Base-by-base conservation (phyloP, 208 protist species). In the Trypanosoma rangeli region DNA sequence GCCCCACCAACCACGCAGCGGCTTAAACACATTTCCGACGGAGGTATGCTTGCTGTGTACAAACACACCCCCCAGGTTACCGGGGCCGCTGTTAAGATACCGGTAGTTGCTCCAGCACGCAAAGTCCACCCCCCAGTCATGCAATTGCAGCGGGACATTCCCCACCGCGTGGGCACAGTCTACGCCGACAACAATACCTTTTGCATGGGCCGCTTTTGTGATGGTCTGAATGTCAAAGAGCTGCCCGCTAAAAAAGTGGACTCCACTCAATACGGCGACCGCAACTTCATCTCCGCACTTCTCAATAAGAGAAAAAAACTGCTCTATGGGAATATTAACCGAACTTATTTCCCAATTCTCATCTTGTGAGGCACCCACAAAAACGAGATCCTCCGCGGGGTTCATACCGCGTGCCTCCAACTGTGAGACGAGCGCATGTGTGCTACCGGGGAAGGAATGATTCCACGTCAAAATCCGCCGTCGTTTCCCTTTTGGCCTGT, bases 91-190 rank as follows among this genome's bases (percentile, higher is more conserved):
- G 83, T 97, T 98, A n/a, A 98, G 77, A 82, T 98, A 99, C 67
- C 97, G 97, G 87, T 98, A 98, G n/a, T 88, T 92, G 78, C 95
- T 98, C 95, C 95, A 99, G 76, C 78, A 93, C 7, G 94, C 97
- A 83, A 98, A 99, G 77, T 99, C 97, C 10, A 98, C 93, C 48
- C 92, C 80, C 97, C 97, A 99, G 58, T 98, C 96, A 67, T 99
- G 95, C 31, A 99, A 84, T 59, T 85, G 55, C 35, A 99, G 84
- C 35, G 81, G 81, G 24, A 98, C 89, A 75, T 98, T 98, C 61
- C 96, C 97, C 5, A 87, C 95, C n/a, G 97, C 97, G 70, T 98
- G 94, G 18, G 97, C 89, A 44, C 97, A 90, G 82, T 99, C 97
- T 59, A 94, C 87, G 31, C 97, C 97, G 28, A 98, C 93, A 39